Percentiles rank a stretch among this genome's conserved stretches.
phyloP scores from a whole-genome alignment of 257 asterid genomes.

The Jasminum sambac region DNA sequence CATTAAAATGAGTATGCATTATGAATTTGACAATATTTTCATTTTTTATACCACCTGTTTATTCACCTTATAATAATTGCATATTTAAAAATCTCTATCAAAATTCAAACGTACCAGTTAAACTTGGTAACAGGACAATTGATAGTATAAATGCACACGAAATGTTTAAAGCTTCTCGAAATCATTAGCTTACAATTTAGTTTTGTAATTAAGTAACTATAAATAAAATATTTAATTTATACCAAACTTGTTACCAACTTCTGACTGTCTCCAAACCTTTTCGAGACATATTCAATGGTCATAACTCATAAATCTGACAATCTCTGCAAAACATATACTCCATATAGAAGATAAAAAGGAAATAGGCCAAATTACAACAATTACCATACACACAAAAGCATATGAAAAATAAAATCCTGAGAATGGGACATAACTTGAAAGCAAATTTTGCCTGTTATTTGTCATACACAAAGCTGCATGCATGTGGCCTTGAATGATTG shows the following conservation, averaged over 20 bases:
- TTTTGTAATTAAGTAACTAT: slow-evolving; percentile 17
- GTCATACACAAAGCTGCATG: slow-evolving; percentile 6
- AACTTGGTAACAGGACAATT: too few species aligned
- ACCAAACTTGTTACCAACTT: slow-evolving; percentile 14
- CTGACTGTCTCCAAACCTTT: not conserved
- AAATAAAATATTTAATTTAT: not conserved
- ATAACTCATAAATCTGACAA: not conserved
- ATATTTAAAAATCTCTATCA: too few species aligned
- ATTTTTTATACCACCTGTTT: too few species aligned
- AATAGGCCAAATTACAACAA: not conserved
- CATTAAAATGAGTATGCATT: too few species aligned
- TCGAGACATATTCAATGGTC: slow-evolving; percentile 10
- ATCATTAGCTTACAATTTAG: slow-evolving; percentile 5
- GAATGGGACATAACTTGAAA: slow-evolving; percentile 1
- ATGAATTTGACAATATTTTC: too few species aligned
- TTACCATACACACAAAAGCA: not conserved
- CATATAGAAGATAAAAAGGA: not conserved
- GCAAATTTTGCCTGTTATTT: not conserved
- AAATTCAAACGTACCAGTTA: too few species aligned
- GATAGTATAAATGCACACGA: not conserved
- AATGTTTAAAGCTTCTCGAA: slow-evolving; percentile 9
- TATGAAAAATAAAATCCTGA: not conserved
- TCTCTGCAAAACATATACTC: not conserved
- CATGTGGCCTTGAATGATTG: slow-evolving; percentile 1
- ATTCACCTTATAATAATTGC: too few species aligned